These are phyloP conservation scores for Neurospora sp. DNA, from an alignment of 2,329 filamentous ascomycete species.

Conservation along the genomic window DNA sequence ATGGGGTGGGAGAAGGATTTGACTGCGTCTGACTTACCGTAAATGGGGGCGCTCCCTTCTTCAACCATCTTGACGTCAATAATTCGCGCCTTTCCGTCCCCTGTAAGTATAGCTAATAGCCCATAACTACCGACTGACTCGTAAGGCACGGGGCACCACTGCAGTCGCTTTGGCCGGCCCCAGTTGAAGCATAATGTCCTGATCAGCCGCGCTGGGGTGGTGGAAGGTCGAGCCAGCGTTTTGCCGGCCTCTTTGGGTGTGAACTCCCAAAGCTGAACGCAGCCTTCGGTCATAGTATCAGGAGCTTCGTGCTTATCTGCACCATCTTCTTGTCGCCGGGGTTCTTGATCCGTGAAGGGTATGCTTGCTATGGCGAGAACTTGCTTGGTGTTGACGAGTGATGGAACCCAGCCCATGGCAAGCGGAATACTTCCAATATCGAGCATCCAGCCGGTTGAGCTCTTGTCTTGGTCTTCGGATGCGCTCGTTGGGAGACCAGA, in stretches of 20 bases:
- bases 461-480: slow-evolving; percentile 4
- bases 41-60: slow-evolving; percentile 22
- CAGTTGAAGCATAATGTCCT: slow-evolving; percentile 39
- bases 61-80: slow-evolving; percentile 29
- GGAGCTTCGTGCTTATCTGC: slow-evolving; percentile 27
- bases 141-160: slow-evolving; percentile 41
- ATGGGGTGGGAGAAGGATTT: not conserved
- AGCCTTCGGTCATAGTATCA: slow-evolving; percentile 24
- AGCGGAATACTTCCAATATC: slow-evolving; percentile 44
- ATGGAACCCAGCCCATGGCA: slow-evolving; percentile 43
- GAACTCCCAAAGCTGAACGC: slow-evolving; percentile 45
- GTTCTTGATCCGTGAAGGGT: slow-evolving; percentile 40
- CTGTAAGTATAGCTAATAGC: slow-evolving; percentile 39
- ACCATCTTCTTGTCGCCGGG: not conserved
- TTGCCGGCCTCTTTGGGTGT: slow-evolving; percentile 20
- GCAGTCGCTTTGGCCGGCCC: slow-evolving; percentile 40
- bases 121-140: slow-evolving; percentile 23
- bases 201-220: slow-evolving; percentile 27
- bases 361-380: slow-evolving; percentile 42
- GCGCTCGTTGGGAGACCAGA: slow-evolving; percentile 10
- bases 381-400: slow-evolving; percentile 29
- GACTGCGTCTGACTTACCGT: slow-evolving; percentile 27
- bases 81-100: slow-evolving; percentile 41
- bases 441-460: slow-evolving; percentile 39
- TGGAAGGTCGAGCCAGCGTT: slow-evolving; percentile 26